A percentile compares a stretch with the other conserved stretches of the same genome.
Conservation (phyloP, 2,329 filamentous ascomycete genomes). For the Clarireedia sp. region DNA sequence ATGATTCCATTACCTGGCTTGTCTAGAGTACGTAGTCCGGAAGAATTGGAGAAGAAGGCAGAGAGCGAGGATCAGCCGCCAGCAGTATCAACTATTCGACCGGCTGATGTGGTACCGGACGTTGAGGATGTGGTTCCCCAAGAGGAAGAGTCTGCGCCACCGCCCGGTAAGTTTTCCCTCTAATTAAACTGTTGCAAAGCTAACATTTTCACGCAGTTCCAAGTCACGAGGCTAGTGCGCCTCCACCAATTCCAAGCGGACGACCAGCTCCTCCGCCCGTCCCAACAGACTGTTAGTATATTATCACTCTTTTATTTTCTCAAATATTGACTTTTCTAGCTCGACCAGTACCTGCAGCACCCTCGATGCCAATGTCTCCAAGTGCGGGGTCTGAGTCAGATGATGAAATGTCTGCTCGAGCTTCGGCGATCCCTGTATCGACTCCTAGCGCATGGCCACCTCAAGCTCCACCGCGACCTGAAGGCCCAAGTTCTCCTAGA, state of each 20-base stretch:
- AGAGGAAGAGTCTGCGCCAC: conserved; percentile 28
- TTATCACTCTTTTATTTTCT: background rate
- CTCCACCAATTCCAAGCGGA: conserved; percentile 32
- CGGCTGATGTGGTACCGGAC: conserved; percentile 43
- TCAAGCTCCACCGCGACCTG: conserved; percentile 39
- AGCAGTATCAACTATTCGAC: conserved; percentile 32
- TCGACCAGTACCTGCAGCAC: conserved; percentile 51
- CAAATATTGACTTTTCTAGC: conserved; percentile 39
- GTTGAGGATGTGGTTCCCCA: conserved; percentile 42
- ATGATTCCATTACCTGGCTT: conserved; percentile 67
- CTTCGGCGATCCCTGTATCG: conserved; percentile 37
- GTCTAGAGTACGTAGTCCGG: conserved; percentile 45
- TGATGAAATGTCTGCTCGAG: conserved; percentile 64
- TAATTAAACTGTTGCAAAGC: background rate
- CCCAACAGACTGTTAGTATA: conserved; percentile 53
- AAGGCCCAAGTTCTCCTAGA: conserved; percentile 33
- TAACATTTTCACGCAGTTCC: conserved; percentile 19
- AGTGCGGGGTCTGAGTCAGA: conserved; percentile 80
- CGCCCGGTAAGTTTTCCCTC: conserved; percentile 21
- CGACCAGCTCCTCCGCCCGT: conserved; percentile 50
- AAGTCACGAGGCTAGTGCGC: conserved; percentile 23
- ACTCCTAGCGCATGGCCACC: conserved; percentile 33
- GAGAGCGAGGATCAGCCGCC: conserved; percentile 41
- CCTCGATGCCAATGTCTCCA: conserved; percentile 51
- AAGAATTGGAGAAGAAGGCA: conserved; percentile 30